Evolutionary conservation across 176 grass and related monocot species (phyloP).

Genomic region (Avena atlantica): DNA sequence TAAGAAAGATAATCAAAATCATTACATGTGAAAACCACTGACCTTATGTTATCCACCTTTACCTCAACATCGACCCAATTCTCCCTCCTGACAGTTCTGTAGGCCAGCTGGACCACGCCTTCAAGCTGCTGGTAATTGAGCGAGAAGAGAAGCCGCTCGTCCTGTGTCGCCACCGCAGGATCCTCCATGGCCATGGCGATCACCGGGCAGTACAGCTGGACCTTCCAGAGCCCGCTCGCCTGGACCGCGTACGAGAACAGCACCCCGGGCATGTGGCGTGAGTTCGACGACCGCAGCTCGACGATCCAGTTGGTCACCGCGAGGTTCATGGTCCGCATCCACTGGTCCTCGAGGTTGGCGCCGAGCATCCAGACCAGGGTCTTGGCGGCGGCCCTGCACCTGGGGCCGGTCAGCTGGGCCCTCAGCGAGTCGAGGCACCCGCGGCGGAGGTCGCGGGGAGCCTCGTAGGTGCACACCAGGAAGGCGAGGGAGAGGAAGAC

Average conservation of each 20-base stretch:
- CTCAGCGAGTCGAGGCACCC: constrained; percentile 67
- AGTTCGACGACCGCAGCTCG: constrained; percentile 59
- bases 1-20: constrained; percentile 34
- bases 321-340: constrained; percentile 86
- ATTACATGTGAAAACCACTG: constrained; percentile 45
- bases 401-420: constrained; percentile 63
- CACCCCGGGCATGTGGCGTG: constrained; percentile 31
- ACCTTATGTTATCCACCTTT: constrained; percentile 92
- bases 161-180: constrained; percentile 57
- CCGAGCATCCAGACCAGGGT: constrained; percentile 69
- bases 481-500: constrained; percentile 81
- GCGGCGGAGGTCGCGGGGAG: constrained; percentile 63
- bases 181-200: constrained; percentile 80
- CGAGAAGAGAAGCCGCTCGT: constrained; percentile 83
- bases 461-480: constrained; percentile 84
- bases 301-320: constrained; percentile 83
- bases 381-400: constrained; percentile 64
- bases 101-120: constrained; percentile 84
- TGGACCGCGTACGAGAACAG: constrained; percentile 77
- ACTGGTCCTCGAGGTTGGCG: constrained; percentile 80
- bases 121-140: constrained; percentile 88
- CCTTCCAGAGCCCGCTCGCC: constrained; percentile 83
- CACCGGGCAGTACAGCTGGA: constrained; percentile 86
- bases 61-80: constrained; percentile 89
- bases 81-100: constrained; percentile 56